phyloP scores from a whole-genome alignment of 805 yeast genomes.

The Ogataea paraovalis region DNA sequence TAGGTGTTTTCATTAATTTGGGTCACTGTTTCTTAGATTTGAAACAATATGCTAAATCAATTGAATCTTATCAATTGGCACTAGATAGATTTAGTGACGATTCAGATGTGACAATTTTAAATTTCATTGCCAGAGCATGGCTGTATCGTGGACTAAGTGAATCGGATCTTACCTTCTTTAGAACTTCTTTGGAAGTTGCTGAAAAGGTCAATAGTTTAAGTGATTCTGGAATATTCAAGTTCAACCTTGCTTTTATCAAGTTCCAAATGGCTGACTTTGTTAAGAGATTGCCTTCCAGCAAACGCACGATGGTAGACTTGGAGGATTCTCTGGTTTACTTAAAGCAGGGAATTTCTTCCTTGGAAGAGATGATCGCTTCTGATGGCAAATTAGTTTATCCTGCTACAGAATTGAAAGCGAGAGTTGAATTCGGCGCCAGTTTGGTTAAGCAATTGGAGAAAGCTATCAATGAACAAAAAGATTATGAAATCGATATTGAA shows the following conservation, averaged over 20 bases:
- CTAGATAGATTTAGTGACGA: conserved; percentile 58
- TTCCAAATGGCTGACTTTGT: conserved; percentile 84
- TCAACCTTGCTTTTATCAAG: conserved; percentile 79
- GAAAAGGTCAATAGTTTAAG: conserved; percentile 47
- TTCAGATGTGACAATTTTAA: conserved; percentile 61
- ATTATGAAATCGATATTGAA: conserved; percentile 53
- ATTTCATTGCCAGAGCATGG: conserved; percentile 87
- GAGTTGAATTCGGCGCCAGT: conserved; percentile 85
- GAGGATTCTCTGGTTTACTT: conserved; percentile 52
- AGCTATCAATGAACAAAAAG: conserved; percentile 67
- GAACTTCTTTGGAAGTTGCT: conserved; percentile 60
- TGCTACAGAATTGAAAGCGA: conserved; percentile 70
- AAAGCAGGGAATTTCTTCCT: conserved; percentile 53
- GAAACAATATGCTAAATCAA: conserved; percentile 78
- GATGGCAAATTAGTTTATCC: conserved; percentile 40
- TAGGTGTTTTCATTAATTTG: conserved; percentile 75
- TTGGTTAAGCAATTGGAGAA: conserved; percentile 67
- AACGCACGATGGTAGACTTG: conserved; percentile 62
- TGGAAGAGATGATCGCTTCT: conserved; percentile 24
- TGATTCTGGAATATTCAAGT: conserved; percentile 48
- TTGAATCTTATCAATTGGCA: conserved; percentile 85
- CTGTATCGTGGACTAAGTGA: conserved; percentile 69
- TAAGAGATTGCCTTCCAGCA: conserved; percentile 53
- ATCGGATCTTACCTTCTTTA: conserved; percentile 55
- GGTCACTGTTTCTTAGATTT: conserved; percentile 86